These are phyloP conservation scores for Prunus fruticosa DNA, from an alignment of 306 rosid genomes.

Conservation along the genomic window DNA sequence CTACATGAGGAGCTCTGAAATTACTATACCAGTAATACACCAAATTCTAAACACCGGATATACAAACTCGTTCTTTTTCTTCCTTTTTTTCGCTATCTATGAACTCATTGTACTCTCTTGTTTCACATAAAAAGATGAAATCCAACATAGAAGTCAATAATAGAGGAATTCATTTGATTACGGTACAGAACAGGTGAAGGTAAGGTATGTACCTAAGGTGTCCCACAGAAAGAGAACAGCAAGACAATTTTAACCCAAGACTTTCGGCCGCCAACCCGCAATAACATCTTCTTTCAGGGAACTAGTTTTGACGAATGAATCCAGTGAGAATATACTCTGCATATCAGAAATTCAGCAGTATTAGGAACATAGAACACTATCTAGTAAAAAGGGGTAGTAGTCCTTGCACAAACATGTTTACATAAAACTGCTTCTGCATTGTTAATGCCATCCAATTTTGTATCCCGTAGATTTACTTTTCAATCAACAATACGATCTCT, in stretches of 20 bases:
- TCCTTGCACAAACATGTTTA: neutral
- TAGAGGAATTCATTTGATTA: neutral
- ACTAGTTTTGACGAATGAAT: constrained; percentile 74
- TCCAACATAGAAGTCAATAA: neutral
- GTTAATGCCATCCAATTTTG: neutral
- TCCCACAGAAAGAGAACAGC: neutral
- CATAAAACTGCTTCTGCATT: neutral
- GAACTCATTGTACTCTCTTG: neutral
- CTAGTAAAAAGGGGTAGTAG: neutral
- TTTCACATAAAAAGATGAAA: neutral
- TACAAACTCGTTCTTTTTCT: neutral
- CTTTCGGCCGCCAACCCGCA: constrained; percentile 97
- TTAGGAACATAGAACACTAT: constrained; percentile 18
- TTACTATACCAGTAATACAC: neutral
- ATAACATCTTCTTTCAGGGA: constrained; percentile 75
- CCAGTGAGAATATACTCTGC: constrained; percentile 75
- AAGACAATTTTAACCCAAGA: constrained; percentile 47
- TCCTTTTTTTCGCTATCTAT: neutral
- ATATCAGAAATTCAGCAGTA: constrained; percentile 16
- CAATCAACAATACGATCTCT: neutral
- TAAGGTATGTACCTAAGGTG: neutral
- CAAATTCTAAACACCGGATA: neutral
- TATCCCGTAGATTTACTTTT: neutral
- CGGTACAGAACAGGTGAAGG: neutral
- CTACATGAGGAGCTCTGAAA: neutral